Evolutionary conservation across 805 yeast genomes (phyloP).

Genomic region (Kuraishia ogatae): DNA sequence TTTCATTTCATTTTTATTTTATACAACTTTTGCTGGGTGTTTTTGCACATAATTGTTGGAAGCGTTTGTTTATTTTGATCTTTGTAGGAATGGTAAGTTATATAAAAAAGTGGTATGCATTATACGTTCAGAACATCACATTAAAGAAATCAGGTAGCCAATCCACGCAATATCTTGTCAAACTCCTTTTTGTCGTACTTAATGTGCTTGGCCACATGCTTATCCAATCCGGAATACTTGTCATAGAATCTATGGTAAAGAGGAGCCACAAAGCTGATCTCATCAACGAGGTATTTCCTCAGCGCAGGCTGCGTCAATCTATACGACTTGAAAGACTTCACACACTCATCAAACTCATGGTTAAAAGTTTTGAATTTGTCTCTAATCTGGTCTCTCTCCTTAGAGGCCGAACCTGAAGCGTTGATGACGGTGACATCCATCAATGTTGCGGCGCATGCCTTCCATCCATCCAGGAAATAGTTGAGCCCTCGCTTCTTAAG

Average conservation of each 20-base stretch:
- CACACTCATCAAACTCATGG: constrained; percentile 70
- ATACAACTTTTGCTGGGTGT: too few species aligned
- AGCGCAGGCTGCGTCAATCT: constrained; percentile 60
- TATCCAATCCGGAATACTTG: constrained; percentile 62
- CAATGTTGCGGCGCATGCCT: constrained; percentile 61
- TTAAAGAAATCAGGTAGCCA: not conserved
- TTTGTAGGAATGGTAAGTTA: not conserved
- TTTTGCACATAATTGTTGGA: not conserved
- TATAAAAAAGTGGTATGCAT: not conserved
- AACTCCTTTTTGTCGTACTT: constrained; percentile 46
- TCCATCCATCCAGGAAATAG: constrained; percentile 73
- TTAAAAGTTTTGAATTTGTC: constrained; percentile 82
- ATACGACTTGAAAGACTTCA: constrained; percentile 55
- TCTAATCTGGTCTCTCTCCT: constrained; percentile 74
- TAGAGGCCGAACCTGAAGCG: constrained; percentile 32
- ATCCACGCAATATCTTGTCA: constrained; percentile 20
- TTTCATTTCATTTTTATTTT: too few species aligned
- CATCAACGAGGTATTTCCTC: constrained; percentile 55
- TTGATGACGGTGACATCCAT: constrained; percentile 73
- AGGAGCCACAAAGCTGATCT: constrained; percentile 73
- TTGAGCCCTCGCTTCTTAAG: constrained; percentile 68
- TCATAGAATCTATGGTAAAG: constrained; percentile 81
- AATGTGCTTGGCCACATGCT: constrained; percentile 62
- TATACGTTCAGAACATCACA: not conserved
- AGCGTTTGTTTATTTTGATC: not conserved